Conservation (phyloP, 1,284 basidiomycete species). For the Pseudozyma hubeiensis region DNA sequence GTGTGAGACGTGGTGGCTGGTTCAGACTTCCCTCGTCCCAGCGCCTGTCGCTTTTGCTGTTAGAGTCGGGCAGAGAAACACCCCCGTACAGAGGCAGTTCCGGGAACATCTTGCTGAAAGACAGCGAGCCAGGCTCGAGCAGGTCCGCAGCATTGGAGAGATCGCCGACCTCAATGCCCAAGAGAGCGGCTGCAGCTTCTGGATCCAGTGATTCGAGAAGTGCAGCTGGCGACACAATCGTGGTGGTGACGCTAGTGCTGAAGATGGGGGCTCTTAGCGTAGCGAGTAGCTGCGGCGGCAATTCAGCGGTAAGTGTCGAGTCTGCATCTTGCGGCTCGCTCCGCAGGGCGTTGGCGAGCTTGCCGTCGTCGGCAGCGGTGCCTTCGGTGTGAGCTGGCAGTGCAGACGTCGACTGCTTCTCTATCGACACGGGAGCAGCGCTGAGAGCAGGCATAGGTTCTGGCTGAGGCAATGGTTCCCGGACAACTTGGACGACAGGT, state of each 20-base stretch:
- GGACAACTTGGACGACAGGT: conserved; percentile 45
- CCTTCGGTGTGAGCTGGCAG: neutral
- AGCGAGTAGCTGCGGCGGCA: conserved; percentile 59
- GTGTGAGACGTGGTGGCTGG: conserved; percentile 67
- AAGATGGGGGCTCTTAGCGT: conserved; percentile 66
- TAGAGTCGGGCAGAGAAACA: conserved; percentile 33
- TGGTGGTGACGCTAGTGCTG: conserved; percentile 55
- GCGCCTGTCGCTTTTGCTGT: conserved; percentile 70
- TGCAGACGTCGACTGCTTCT: conserved; percentile 1
- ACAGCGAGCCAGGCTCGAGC: conserved; percentile 51
- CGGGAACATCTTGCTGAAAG: conserved; percentile 70
- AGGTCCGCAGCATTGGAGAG: conserved; percentile 38
- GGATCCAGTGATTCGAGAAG: conserved; percentile 58
- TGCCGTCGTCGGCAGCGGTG: conserved; percentile 5
- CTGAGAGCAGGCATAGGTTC: conserved; percentile 50
- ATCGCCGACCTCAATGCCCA: conserved; percentile 52
- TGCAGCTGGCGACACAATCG: conserved; percentile 56
- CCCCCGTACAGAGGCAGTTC: conserved; percentile 71
- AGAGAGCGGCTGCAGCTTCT: conserved; percentile 51
- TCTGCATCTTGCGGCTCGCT: conserved; percentile 41
- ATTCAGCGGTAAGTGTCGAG: conserved; percentile 54
- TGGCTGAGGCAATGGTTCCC: conserved; percentile 30
- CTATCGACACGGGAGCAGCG: conserved; percentile 1
- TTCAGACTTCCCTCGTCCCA: conserved; percentile 69
- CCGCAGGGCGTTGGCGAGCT: conserved; percentile 26